Evolutionary conservation across 345 rosid species (phyloP).

Genomic region (Eucalyptus curtisii): DNA sequence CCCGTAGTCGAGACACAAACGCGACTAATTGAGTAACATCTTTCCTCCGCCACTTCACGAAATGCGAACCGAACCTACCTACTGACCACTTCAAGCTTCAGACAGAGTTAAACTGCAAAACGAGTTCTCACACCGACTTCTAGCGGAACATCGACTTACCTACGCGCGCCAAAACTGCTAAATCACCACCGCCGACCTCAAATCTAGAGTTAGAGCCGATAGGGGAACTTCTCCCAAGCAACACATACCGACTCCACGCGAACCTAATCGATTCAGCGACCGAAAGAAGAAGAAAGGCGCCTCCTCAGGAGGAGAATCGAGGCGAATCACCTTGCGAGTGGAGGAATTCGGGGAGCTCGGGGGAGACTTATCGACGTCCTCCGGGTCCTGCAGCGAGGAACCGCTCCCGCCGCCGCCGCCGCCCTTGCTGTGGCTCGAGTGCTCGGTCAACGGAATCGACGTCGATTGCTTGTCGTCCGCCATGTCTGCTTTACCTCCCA

Average conservation of each 20-base stretch:
- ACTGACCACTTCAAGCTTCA: not conserved
- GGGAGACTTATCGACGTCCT: slow-evolving; percentile 43
- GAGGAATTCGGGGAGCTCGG: slow-evolving; percentile 71
- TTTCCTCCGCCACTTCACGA: not conserved
- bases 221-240: not conserved
- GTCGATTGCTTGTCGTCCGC: slow-evolving; percentile 9
- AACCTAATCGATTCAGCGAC: not conserved
- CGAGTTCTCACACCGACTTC: not conserved
- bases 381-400: slow-evolving; percentile 21
- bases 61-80: not conserved
- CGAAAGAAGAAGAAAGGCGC: not conserved
- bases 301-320: no score
- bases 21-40: not conserved
- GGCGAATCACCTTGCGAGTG: slow-evolving; percentile 47
- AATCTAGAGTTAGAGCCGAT: not conserved
- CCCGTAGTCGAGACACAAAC: not conserved
- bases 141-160: not conserved
- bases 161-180: not conserved
- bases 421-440: not conserved
- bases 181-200: not conserved
- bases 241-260: not conserved
- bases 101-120: not conserved
- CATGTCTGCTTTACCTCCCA: not conserved
- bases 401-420: not conserved
- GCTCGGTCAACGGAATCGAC: slow-evolving; percentile 11